Evolutionary conservation across 768 basidiomycete genomes (phyloP).

Genomic region (Leccinum olivaceopallidum): DNA sequence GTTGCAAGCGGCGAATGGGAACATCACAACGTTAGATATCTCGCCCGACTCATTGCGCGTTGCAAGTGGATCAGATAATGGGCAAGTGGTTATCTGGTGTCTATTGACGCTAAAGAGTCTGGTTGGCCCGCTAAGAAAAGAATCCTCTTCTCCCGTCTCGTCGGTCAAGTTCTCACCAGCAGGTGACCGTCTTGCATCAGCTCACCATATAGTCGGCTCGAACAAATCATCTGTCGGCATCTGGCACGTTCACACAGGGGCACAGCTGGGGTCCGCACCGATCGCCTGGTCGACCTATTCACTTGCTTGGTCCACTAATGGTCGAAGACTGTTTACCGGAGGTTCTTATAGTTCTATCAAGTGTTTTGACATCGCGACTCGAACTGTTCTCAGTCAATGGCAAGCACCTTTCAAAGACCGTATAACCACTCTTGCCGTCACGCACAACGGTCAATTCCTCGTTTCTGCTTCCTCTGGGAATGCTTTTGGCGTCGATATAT

Average conservation of each 20-base stretch:
- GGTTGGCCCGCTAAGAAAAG: constrained; percentile 5
- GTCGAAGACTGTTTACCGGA: constrained; percentile 16
- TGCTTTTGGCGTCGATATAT: constrained; percentile 9
- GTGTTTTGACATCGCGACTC: constrained; percentile 12
- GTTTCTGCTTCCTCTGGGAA: constrained; percentile 12
- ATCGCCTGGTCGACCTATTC: constrained; percentile 3
- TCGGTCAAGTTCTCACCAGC: constrained; percentile 21
- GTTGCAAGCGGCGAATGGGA: neutral
- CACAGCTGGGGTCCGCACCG: constrained; percentile 1
- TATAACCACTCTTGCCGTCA: constrained; percentile 9
- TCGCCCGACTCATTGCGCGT: constrained; percentile 7
- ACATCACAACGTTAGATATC: constrained; percentile 12
- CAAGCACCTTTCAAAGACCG: constrained; percentile 1
- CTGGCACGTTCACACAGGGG: constrained; percentile 16
- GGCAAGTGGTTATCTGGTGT: constrained; percentile 7
- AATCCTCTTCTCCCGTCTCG: constrained; percentile 5
- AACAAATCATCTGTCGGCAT: constrained; percentile 2
- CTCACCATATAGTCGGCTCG: neutral
- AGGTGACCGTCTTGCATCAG: constrained; percentile 13
- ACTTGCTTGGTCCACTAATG: constrained; percentile 19
- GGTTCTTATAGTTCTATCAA: constrained; percentile 10
- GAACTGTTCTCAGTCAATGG: neutral
- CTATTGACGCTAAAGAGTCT: neutral
- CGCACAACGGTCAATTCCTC: constrained; percentile 9
- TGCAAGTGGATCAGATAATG: constrained; percentile 6